Conservation (phyloP, 208 protist genomes). For the Leishmania turanica region DNA sequence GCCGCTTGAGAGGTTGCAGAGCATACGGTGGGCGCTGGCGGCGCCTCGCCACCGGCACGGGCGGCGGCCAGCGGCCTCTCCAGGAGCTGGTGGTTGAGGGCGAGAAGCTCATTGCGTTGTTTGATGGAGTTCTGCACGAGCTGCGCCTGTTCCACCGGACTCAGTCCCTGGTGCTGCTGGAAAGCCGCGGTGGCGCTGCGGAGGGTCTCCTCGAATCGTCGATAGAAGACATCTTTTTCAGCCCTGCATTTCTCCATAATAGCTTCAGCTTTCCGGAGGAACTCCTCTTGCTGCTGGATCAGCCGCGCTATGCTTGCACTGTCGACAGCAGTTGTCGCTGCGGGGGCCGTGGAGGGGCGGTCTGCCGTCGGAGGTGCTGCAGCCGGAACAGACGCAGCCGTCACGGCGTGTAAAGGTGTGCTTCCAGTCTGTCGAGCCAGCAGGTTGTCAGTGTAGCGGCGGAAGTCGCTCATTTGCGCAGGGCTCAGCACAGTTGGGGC, state of each 20-base stretch:
- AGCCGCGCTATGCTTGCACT: slow-evolving; percentile 17
- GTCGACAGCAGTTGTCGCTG: not conserved
- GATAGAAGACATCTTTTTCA: slow-evolving; percentile 54
- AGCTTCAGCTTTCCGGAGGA: slow-evolving; percentile 50
- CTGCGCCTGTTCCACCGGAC: slow-evolving; percentile 59
- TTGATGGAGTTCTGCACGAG: slow-evolving; percentile 66
- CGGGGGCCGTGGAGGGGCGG: not conserved
- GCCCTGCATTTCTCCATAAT: slow-evolving; percentile 45
- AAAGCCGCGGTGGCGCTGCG: slow-evolving; percentile 25
- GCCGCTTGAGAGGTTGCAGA: not conserved
- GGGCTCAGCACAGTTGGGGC: slow-evolving; percentile 30
- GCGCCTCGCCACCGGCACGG: slow-evolving; percentile 19
- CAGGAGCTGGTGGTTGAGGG: slow-evolving; percentile 68
- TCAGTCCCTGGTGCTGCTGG: slow-evolving; percentile 37
- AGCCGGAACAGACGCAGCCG: not conserved
- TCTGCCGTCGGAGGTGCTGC: not conserved
- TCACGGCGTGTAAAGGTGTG: slow-evolving; percentile 6
- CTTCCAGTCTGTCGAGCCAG: slow-evolving; percentile 27
- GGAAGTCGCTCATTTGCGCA: slow-evolving; percentile 52
- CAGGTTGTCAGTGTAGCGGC: slow-evolving; percentile 68
- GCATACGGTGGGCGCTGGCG: not conserved
- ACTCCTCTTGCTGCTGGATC: slow-evolving; percentile 48
- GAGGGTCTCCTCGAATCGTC: slow-evolving; percentile 40
- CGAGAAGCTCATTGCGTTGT: slow-evolving; percentile 72
- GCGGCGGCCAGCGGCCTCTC: slow-evolving; percentile 62